A percentile compares a stretch with the other conserved stretches of the same genome.
Evolutionary conservation across 2,329 filamentous ascomycete species (phyloP).

Genomic region (Apiospora rasikravindrae): DNA sequence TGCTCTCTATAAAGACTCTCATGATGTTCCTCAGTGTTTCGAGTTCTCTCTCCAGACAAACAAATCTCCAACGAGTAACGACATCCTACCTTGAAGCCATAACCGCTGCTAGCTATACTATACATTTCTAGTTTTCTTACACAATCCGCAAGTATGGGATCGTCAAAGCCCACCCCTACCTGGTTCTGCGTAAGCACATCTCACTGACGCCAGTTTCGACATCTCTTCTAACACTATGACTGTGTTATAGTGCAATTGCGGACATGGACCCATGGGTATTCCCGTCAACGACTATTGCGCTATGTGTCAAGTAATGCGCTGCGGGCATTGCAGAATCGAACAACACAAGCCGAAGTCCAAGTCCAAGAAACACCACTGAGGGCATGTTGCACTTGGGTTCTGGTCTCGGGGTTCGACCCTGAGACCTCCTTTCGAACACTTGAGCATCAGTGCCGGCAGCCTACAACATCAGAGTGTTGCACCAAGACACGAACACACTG

Average conservation of each 20-base stretch:
- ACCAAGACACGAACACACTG: background rate
- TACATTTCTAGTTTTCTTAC: background rate
- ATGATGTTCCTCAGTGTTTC: background rate
- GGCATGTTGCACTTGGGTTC: background rate
- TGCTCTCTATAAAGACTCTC: background rate
- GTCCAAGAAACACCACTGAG: background rate
- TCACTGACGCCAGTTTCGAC: too few species aligned
- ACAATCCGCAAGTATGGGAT: background rate
- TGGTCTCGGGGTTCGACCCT: background rate
- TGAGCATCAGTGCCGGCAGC: background rate
- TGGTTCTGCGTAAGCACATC: conserved; percentile 7
- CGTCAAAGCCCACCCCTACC: rapidly evolving
- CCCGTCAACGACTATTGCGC: background rate
- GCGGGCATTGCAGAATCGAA: background rate
- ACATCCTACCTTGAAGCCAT: background rate
- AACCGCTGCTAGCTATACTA: background rate
- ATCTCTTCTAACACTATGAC: background rate
- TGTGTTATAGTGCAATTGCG: background rate
- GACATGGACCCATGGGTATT: background rate
- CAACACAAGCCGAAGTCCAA: background rate
- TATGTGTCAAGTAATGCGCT: background rate
- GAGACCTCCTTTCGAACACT: background rate
- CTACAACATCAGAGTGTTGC: background rate
- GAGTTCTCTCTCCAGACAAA: background rate
- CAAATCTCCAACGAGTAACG: background rate